phyloP scores from a whole-genome alignment of 176 grass and related monocot genomes.

The Zizania latifolia region DNA sequence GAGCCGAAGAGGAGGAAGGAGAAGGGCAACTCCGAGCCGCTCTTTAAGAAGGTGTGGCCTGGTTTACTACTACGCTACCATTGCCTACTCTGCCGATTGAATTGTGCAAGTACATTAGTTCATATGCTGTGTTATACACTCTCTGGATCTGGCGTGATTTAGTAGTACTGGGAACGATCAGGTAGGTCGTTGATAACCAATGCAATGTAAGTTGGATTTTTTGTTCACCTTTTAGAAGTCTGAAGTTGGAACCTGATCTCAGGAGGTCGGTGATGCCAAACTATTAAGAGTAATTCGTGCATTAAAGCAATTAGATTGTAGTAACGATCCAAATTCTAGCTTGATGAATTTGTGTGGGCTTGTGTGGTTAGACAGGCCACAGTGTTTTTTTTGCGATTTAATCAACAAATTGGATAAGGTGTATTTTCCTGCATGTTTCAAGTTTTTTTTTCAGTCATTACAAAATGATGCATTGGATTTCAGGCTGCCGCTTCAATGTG shows the following conservation, averaged over 20 bases:
- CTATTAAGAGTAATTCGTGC: conserved; percentile 10
- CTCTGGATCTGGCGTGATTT: conserved; percentile 8
- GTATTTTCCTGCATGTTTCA: neutral
- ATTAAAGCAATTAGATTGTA: too few species aligned
- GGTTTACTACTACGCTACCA: neutral
- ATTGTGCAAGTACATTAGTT: neutral
- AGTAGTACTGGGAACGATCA: neutral
- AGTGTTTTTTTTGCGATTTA: neutral
- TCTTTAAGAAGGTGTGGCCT: conserved; percentile 65
- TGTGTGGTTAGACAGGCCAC: too few species aligned
- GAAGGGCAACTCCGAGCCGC: conserved; percentile 32
- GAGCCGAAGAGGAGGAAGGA: conserved; percentile 48
- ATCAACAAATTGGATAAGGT: neutral
- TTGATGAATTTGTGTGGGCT: neutral
- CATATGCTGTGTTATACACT: neutral
- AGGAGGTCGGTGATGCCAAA: neutral
- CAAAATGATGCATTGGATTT: conserved; percentile 2
- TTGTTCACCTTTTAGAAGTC: neutral
- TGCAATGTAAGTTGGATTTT: neutral
- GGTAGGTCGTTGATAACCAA: neutral
- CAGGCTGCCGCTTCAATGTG: conserved; percentile 93
- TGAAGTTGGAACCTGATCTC: neutral
- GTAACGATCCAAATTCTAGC: neutral
- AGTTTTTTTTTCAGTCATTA: conserved; percentile 19
- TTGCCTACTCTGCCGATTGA: neutral